These are phyloP conservation scores for Vigna reflexopilosa DNA, from an alignment of 306 rosid genomes.

Conservation along the genomic window DNA sequence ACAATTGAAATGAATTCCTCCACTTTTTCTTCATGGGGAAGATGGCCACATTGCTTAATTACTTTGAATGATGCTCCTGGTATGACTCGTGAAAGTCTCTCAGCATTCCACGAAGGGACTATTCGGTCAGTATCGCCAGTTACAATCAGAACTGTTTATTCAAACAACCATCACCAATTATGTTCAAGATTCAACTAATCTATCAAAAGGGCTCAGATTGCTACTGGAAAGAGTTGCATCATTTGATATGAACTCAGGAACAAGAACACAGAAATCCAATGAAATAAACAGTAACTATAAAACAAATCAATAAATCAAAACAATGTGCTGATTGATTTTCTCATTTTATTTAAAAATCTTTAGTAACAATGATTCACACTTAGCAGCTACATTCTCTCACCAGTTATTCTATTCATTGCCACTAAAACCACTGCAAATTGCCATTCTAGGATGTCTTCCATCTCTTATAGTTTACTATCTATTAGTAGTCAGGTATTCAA, in stretches of 20 bases:
- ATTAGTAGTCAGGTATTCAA: conserved; percentile 23
- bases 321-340: conserved; percentile 7
- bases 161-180: conserved; percentile 40
- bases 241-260: conserved; percentile 28
- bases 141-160: conserved; percentile 74
- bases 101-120: conserved; percentile 90
- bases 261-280: neutral
- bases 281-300: conserved; percentile 20
- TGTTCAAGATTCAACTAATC: conserved; percentile 29
- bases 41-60: conserved; percentile 86
- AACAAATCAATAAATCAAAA: conserved; percentile 32
- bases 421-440: conserved; percentile 10
- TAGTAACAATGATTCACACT: neutral
- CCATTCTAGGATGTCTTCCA: conserved; percentile 25
- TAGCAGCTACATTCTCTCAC: neutral
- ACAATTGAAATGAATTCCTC: conserved; percentile 75
- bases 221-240: conserved; percentile 1
- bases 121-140: conserved; percentile 85
- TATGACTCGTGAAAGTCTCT: conserved; percentile 79
- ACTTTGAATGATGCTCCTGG: conserved; percentile 78
- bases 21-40: conserved; percentile 92
- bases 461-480: neutral
- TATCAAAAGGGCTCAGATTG: conserved; percentile 10
- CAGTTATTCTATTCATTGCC: conserved; percentile 16
- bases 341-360: neutral